Evolutionary conservation across 441 rosid species (phyloP), one percentile per base, ranked within the genome.

Genomic region (Omphalea diandra): DNA sequence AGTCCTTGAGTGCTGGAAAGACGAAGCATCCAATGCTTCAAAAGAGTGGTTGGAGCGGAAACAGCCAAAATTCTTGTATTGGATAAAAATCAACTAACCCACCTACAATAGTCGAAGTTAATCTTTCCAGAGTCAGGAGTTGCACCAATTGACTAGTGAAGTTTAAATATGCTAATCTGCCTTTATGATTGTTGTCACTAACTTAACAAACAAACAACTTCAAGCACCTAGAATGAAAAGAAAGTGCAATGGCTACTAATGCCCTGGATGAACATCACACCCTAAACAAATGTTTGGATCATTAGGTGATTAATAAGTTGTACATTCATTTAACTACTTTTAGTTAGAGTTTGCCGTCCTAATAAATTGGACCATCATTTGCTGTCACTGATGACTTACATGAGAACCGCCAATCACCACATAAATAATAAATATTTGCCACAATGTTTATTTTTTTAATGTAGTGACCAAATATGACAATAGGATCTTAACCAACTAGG

Each of bases 11-110:
- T 3, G 11, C 17, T 43, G 2, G 3, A 26, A 35, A 41, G 66
- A 22, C 2, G 63, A 44, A 63, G 79, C 78, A 80, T 76, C 83
- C 76, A 17, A 74, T 77, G 81, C 67, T 65, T 41, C 8, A n/a
- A 26, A 46, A 38, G 55, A 27, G 65, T 50, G 63, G 74, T 68
- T 68, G 69, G 35, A 41, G 50, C 36, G n/a, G 69, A 22, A 43
- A 36, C 11, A 20, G 58, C 70, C 67, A 53, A 41, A 33, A 40
- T 17, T 49, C 67, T 12, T 1, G 11, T 2, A 12, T 17, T 18
- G 24, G 44, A 24, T n/a, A 67, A 65, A 55, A 49, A 69, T 24
- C 61, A 55, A 33, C 33, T n/a, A 62, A n/a, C 35, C 61, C 60
- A 38, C 61, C 33, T 10, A 58, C 27, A 27, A 49, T 65, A 53